phyloP scores from a whole-genome alignment of 1,139 yeast genomes.

The Kluyveromyces sp. region DNA sequence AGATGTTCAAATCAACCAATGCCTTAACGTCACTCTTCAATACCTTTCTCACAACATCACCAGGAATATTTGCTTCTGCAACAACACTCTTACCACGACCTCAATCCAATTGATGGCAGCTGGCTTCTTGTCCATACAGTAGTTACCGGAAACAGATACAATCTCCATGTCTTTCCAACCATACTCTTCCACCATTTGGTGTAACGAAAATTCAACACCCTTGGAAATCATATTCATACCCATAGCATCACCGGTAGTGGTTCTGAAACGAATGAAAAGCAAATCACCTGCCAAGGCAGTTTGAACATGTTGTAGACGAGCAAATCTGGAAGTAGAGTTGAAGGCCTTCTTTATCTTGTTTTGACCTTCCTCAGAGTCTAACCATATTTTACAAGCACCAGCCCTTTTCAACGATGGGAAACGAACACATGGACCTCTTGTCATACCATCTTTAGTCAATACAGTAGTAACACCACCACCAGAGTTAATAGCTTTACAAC shows the following conservation, averaged over 20 bases:
- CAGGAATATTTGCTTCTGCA: conserved; percentile 92
- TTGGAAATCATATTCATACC: conserved; percentile 99
- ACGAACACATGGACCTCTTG: conserved; percentile 96
- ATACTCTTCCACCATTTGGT: conserved; percentile 76
- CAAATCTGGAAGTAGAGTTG: conserved; percentile 95
- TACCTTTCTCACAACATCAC: conserved; percentile 68
- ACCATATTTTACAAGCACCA: conserved; percentile 92
- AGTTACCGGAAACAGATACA: conserved; percentile 91
- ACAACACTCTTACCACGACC: conserved; percentile 98
- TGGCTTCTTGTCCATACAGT: conserved; percentile 94
- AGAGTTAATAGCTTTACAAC: conserved; percentile 94
- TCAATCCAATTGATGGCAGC: conserved; percentile 98
- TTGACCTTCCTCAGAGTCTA: conserved; percentile 94
- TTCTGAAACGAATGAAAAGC: conserved; percentile 82
- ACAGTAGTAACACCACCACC: conserved; percentile 96
- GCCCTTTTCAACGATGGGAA: conserved; percentile 79
- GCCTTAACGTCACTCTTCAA: conserved; percentile 90
- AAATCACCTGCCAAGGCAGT: conserved; percentile 95
- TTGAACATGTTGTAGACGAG: conserved; percentile 81
- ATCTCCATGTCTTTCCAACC: conserved; percentile 94
- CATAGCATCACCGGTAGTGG: conserved; percentile 99
- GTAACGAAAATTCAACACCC: conserved; percentile 86
- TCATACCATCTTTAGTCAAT: conserved; percentile 94
- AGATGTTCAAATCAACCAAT: conserved; percentile 77
- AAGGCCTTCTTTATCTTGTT: conserved; percentile 75